Percentiles rank a stretch among this genome's conserved stretches.
Evolutionary conservation across 2,329 filamentous ascomycete genomes (phyloP).

Genomic region (Colletotrichum salicis): DNA sequence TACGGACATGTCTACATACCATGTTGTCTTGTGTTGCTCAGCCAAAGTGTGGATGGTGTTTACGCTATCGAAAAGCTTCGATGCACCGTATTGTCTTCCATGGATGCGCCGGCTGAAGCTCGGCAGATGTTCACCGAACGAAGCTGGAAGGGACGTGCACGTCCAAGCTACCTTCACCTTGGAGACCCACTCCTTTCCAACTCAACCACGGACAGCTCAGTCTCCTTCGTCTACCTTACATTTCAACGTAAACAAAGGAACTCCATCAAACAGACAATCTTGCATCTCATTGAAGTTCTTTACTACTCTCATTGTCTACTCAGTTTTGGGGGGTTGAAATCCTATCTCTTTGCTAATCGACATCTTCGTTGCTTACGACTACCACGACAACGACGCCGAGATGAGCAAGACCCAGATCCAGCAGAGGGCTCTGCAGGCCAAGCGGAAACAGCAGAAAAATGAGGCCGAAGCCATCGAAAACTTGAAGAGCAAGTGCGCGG

Average conservation of each 20-base stretch:
- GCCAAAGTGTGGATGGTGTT: background rate
- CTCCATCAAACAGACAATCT: no score
- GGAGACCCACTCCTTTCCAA: background rate
- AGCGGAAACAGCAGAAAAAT: slow-evolving; percentile 20
- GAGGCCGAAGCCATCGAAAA: slow-evolving; percentile 51
- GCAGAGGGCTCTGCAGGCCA: slow-evolving; percentile 15
- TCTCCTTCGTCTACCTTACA: background rate
- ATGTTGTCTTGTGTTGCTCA: slow-evolving; percentile 12
- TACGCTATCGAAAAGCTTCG: background rate
- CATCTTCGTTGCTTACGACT: background rate
- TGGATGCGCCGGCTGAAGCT: slow-evolving; percentile 34
- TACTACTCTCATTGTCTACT: no score
- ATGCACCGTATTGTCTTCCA: background rate
- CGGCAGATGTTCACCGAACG: slow-evolving; percentile 14
- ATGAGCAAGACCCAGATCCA: slow-evolving; percentile 10
- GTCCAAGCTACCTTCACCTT: background rate
- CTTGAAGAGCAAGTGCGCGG: slow-evolving; percentile 55
- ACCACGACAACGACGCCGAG: background rate
- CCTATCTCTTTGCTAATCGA: background rate
- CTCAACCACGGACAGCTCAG: slow-evolving; percentile 12
- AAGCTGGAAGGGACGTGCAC: slow-evolving; percentile 5
- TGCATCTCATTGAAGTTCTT: no score
- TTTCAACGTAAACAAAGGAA: background rate
- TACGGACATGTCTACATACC: background rate
- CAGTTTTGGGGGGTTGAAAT: background rate